Conservation (phyloP, 176 grass and related monocot genomes). For the Eragrostis nindensis region DNA sequence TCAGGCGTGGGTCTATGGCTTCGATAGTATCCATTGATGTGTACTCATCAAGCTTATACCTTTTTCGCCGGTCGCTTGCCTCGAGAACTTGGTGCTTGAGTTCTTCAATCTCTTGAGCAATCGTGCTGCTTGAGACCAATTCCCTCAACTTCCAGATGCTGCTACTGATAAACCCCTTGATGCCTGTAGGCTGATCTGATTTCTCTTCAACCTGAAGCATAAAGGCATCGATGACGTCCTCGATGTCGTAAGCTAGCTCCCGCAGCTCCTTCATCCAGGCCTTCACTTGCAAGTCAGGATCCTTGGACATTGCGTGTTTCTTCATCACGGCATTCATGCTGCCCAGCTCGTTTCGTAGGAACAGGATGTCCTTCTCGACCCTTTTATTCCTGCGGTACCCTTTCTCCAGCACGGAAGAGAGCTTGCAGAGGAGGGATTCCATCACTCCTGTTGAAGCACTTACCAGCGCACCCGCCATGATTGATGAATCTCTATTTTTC, state of each 20-base stretch:
- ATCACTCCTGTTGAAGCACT: conserved; percentile 7
- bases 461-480: neutral
- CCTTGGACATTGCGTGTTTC: neutral
- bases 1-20: conserved; percentile 11
- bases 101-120: conserved; percentile 14
- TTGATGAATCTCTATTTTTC: neutral
- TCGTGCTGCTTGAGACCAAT: neutral
- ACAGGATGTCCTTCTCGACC: conserved; percentile 10
- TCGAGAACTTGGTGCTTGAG: neutral
- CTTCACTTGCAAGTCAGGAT: neutral
- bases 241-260: conserved; percentile 33
- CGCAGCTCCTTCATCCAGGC: conserved; percentile 13
- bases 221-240: conserved; percentile 25
- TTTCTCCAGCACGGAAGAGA: neutral
- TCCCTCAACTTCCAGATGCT: conserved; percentile 6
- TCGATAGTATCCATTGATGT: neutral
- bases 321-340: conserved; percentile 10
- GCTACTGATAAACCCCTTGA: neutral
- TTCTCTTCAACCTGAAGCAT: neutral
- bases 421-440: conserved; percentile 5
- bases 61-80: neutral
- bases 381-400: neutral
- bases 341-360: conserved; percentile 14
- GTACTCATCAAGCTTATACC: conserved; percentile 25
- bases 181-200: neutral